Evolutionary conservation across 1,139 yeast genomes (phyloP), one percentile per base, ranked within the genome.

Genomic region (Lodderomyces theae): DNA sequence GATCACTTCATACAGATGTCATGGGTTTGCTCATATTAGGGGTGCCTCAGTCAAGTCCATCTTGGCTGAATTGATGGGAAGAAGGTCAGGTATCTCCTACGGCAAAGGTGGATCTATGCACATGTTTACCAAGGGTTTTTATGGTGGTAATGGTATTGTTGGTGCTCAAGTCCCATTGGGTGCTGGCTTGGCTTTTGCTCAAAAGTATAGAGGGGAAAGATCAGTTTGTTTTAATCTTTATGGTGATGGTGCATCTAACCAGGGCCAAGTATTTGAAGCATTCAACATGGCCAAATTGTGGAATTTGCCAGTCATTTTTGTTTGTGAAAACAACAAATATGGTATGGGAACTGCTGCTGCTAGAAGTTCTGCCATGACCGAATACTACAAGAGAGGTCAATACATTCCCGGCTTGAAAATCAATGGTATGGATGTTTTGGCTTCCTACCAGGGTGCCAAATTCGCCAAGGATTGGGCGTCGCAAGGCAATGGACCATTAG

Each of bases 21-120:
- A 92, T 79, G 97, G 97, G 53, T 89, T 92, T 72, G 92, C 97
- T 35, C 86, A 80, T 74, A 82, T 87, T 85, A 82, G 98, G 67
- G 98, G 98, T 51, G 87, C 95, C 25, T 74, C 96, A 22, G 96
- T 90, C 53, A 82, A 86, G 68, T 82, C 79, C 46, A 95, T 92
- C 47, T 74, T 94, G 56, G 97, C 96, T 48, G 98, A 92, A 72
- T 77, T 92, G 67, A 86, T 92, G 90, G 98, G 98, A 57, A 86
- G 86, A 72, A 83, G 96, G 72, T 72, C 84, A 43, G 98, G 98
- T 73, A 94, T 87, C 49, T 86, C 97, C 35, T 84, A 74, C 69
- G 98, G 98, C 72, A 92, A 92, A 72, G 98, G 98, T 72, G 98
- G 98, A 55, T 92, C 98, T 49, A 92, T 92, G 98, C 98, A 92